A percentile compares a stretch with the other conserved stretches of the same genome.
phyloP scores from a whole-genome alignment of 148 eudicot species.

The Chenopodium formosanum region DNA sequence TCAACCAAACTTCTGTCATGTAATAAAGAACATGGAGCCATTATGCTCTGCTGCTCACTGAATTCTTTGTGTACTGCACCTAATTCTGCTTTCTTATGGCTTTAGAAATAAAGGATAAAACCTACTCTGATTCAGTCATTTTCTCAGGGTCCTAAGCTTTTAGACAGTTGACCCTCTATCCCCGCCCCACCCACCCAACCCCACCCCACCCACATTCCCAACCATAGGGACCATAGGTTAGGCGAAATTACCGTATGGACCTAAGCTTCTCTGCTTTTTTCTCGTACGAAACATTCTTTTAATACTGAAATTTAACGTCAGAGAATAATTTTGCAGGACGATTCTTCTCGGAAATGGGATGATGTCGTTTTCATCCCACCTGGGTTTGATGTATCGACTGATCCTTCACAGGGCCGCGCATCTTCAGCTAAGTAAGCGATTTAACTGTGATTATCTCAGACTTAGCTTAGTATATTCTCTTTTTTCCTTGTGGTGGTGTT shows the following conservation, averaged over 20 bases:
- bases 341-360: constrained; percentile 51
- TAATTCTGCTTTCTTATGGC: background rate
- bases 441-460: background rate
- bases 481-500: background rate
- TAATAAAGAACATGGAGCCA: background rate
- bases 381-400: constrained; percentile 80
- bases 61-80: background rate
- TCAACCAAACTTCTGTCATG: background rate
- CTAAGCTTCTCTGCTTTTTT: background rate
- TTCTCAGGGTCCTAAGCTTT: background rate
- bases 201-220: too few species aligned
- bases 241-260: too few species aligned
- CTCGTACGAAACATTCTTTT: background rate
- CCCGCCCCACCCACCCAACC: too few species aligned
- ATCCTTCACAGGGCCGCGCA: constrained; percentile 28
- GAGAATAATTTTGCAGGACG: constrained; percentile 48
- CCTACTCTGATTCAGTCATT: background rate
- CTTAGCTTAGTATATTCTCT: background rate
- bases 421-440: constrained; percentile 14
- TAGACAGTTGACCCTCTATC: too few species aligned
- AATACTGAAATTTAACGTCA: background rate
- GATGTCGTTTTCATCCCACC: constrained; percentile 95
- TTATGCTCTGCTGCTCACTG: background rate
- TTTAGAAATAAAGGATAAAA: background rate
- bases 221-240: too few species aligned